Evolutionary conservation across 2,329 filamentous ascomycete species (phyloP), one percentile per base, ranked within the genome.

Genomic region (Phaeosphaeriaceae sp.): DNA sequence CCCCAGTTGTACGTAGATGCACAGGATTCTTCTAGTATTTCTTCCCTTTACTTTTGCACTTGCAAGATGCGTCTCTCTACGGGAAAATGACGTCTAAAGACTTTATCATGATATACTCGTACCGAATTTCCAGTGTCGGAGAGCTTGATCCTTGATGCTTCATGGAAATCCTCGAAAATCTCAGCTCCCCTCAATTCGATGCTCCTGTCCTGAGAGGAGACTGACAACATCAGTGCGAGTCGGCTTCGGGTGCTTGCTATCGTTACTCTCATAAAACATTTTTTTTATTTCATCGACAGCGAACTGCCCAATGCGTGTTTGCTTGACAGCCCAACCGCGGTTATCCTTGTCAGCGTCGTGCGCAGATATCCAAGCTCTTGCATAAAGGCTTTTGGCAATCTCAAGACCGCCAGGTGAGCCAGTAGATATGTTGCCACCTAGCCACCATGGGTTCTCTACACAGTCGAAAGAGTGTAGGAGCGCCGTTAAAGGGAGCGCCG

Each of bases 391-490:
- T 30, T 75, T 70, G 2, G 83, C 84, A 20, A 85, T 82, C 48
- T 83, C 79, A 20, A 81, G 66, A 0, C 86, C 86, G 9, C 80
- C 78, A 0, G 83, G 82, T 8, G 79, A 78, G 1, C 84, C 85
- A 2, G 77, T 75, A 18, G 80, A 81, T 42, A 85, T 80, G 42
- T 82, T 81, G 0, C 84, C 83, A 29, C 84, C 84, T 2, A 87
- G 68, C 70, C 82, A 86, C 81, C 83, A 86, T 1, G 83, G 82
- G 36, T 83, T 84, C 16, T 77, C 72, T 20, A 86, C 79, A 7
- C 74, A 74, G 60, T 87, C 83, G 70, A 88, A 85, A 44, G 81
- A 83, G 66, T 89, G 86, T 13, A 89, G 75, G 4, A 89, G 79
- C 0, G 82, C 81, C 0, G 83, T 87, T 15, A 89, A 73, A 0